Evolutionary conservation across 495 filamentous ascomycete species (phyloP).

Genomic region (Chaetomium fimeti): DNA sequence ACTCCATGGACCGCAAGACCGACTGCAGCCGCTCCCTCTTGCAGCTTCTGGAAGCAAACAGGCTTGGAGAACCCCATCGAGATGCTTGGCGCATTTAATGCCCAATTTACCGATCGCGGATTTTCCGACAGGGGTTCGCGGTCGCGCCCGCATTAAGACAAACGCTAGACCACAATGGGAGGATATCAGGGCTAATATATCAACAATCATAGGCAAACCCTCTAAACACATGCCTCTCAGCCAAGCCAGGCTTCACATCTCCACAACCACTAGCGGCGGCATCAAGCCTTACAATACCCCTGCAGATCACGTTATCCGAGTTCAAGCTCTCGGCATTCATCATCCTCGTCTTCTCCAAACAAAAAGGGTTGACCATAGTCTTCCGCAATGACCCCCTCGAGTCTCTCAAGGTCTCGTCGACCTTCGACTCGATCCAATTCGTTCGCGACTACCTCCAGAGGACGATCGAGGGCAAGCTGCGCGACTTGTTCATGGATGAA

Average conservation of each 20-base stretch:
- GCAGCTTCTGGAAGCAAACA: background rate
- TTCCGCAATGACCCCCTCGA: slow-evolving; percentile 98
- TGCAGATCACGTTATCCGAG: slow-evolving; percentile 94
- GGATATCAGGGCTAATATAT: slow-evolving; percentile 49
- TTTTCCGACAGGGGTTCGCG: slow-evolving; percentile 33
- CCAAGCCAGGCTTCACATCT: slow-evolving; percentile 87
- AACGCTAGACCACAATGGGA: slow-evolving; percentile 28
- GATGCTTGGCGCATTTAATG: slow-evolving; percentile 38
- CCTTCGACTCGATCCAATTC: slow-evolving; percentile 98
- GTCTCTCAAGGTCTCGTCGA: slow-evolving; percentile 95
- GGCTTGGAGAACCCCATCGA: slow-evolving; percentile 7
- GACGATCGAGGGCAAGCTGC: slow-evolving; percentile 91
- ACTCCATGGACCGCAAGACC: background rate
- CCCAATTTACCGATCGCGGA: slow-evolving; percentile 27
- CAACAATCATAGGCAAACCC: slow-evolving; percentile 73
- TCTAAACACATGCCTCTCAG: slow-evolving; percentile 89
- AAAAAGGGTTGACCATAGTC: slow-evolving; percentile 93
- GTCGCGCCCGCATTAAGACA: slow-evolving; percentile 14
- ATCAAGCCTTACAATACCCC: slow-evolving; percentile 89
- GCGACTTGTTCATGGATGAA: slow-evolving; percentile 95
- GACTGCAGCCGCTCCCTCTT: background rate
- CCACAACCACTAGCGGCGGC: slow-evolving; percentile 90
- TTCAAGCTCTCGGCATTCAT: slow-evolving; percentile 98
- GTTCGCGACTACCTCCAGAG: slow-evolving; percentile 95
- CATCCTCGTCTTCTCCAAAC: slow-evolving; percentile 92